Base-by-base conservation (phyloP, 768 basidiomycete genomes). In the Suillus variegatus region DNA sequence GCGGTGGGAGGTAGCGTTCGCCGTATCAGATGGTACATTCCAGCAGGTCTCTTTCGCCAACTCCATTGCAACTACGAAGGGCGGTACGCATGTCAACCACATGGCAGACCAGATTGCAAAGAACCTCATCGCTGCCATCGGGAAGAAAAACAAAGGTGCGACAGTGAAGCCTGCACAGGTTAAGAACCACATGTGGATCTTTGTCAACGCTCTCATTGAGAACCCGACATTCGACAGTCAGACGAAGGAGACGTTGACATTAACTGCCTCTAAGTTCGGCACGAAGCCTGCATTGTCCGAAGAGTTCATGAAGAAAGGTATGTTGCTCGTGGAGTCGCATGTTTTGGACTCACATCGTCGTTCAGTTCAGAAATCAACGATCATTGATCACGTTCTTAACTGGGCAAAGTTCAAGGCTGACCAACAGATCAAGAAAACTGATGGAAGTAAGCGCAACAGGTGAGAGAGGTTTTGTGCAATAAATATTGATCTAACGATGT, bases 171-270 rank as follows among this genome's bases (percentile, higher is more conserved):
- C 93, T 18, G 86, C 89, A 62, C 95, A 97, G 79, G 90, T 99
- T 80, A 97, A 94, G 83, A 95, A 91, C 72, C 96, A 99, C 74
- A 95, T 99, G 89, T 96, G 94, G 94, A 85, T 99, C 62, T 99
- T 99, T 72, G 89, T 99, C 73, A 99, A 98, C 72, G 88, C 94
- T 16, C 82, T 97, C 66, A 90, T 99, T 69, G 96, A 97, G 80
- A 99, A 99, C 73, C 97, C 97, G 10, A 94, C 95, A 1, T 99
- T 99, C 78, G 97, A 99, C 84, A 95, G 94, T 84, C 97, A 99
- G 78, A 98, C 97, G 44, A 99, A 99, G 81, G 97, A 99, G 76
- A 92, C 89, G 5, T 80, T 99, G 69, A 99, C 96, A 1, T 79
- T 98, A 54, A 88, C 90, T 4, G 80, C 90, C 22, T 89, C 88